phyloP scores from a whole-genome alignment of 2,329 filamentous ascomycete genomes.

The Truncatella angustata region DNA sequence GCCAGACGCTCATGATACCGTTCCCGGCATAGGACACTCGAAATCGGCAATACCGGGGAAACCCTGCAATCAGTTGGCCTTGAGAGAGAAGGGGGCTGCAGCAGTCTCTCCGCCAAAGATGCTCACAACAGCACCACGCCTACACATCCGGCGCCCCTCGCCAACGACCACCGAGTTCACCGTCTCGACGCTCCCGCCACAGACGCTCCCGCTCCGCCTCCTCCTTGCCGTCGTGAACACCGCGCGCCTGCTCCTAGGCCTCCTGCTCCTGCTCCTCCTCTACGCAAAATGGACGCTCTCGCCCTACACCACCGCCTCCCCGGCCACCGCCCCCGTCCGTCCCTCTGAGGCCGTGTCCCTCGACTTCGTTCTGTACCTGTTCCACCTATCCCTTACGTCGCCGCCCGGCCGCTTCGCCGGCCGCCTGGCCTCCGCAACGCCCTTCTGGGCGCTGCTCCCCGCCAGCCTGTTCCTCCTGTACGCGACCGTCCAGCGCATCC shows the following conservation, averaged over 20 bases:
- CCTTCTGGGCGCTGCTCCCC: slow-evolving; percentile 39
- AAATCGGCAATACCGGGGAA: neutral
- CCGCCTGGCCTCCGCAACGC: slow-evolving; percentile 30
- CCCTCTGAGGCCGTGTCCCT: slow-evolving; percentile 11
- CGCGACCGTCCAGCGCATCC: slow-evolving; percentile 43
- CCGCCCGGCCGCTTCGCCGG: slow-evolving; percentile 30
- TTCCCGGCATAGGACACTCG: neutral
- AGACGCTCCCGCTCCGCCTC: slow-evolving; percentile 46
- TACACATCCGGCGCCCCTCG: slow-evolving; percentile 67
- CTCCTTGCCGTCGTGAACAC: slow-evolving; percentile 42
- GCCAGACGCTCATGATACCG: neutral
- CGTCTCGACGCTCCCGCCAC: slow-evolving; percentile 72
- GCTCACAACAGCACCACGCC: slow-evolving; percentile 59
- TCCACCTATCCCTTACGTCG: slow-evolving; percentile 19
- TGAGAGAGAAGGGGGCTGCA: neutral
- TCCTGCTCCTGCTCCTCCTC: slow-evolving; percentile 45
- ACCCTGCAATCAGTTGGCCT: neutral
- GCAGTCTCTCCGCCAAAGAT: slow-evolving; percentile 36
- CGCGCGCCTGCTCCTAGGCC: slow-evolving; percentile 38
- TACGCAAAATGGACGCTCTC: slow-evolving; percentile 45
- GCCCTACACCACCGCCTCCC: slow-evolving; percentile 22
- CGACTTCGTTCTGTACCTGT: slow-evolving; percentile 21
- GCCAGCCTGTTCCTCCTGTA: slow-evolving; percentile 38
- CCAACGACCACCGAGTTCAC: slow-evolving; percentile 91
- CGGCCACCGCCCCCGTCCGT: slow-evolving; percentile 8